A percentile compares a stretch with the other conserved stretches of the same genome.
Evolutionary conservation across 129 eudicot genomes (phyloP).

Genomic region (Arctium minus): DNA sequence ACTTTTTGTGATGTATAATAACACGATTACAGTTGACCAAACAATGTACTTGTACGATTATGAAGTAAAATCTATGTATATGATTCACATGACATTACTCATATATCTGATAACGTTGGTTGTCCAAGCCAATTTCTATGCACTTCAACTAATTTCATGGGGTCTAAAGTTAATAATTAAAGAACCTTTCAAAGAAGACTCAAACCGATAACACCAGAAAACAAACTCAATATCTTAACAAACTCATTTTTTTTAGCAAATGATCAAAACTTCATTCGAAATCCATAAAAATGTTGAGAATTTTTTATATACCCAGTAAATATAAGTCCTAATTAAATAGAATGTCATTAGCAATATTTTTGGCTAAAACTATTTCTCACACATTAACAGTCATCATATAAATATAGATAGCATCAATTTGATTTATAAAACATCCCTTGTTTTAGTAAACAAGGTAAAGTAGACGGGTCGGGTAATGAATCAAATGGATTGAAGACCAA

Average conservation of each 20-base stretch:
- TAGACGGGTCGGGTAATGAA: background rate
- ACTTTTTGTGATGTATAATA: background rate
- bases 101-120: too few relatives aligned
- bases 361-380: background rate
- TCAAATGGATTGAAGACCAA: background rate
- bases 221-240: background rate
- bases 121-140: background rate
- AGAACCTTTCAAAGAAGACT: background rate
- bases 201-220: too few relatives aligned
- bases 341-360: background rate
- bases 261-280: background rate
- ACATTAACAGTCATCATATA: background rate
- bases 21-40: background rate
- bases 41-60: background rate
- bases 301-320: too few relatives aligned
- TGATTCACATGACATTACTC: background rate
- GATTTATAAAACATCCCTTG: background rate
- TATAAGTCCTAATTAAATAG: background rate
- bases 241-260: too few relatives aligned
- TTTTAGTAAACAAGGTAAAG: background rate
- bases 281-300: too few relatives aligned
- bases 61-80: background rate
- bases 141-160: background rate
- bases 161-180: background rate
- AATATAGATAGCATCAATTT: too few relatives aligned